Conservation (phyloP, 495 filamentous ascomycete genomes). For the Penicillium silybi region DNA sequence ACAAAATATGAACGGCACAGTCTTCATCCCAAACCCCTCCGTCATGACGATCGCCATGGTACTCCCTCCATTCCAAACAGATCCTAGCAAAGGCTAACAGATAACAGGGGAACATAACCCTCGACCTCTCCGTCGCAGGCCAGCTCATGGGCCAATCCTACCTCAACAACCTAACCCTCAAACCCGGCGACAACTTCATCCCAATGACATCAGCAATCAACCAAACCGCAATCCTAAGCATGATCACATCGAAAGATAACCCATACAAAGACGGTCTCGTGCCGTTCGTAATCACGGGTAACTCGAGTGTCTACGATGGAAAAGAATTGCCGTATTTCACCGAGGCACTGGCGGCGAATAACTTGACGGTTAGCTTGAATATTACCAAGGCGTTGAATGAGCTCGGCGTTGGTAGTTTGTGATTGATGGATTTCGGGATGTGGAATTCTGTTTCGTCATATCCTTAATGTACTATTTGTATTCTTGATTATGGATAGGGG, state of each 20-base stretch:
- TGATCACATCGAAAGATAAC: slow-evolving; percentile 29
- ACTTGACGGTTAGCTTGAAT: slow-evolving; percentile 40
- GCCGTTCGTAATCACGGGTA: slow-evolving; percentile 56
- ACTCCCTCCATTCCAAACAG: slow-evolving; percentile 5
- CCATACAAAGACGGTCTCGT: slow-evolving; percentile 53
- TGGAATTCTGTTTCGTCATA: neutral
- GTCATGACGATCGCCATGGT: slow-evolving; percentile 62
- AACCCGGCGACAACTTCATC: slow-evolving; percentile 57
- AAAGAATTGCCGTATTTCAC: slow-evolving; percentile 60
- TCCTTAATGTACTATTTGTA: neutral
- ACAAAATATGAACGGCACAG: slow-evolving; percentile 61
- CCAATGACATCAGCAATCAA: slow-evolving; percentile 52
- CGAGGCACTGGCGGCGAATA: slow-evolving; percentile 40
- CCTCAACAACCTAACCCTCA: slow-evolving; percentile 55
- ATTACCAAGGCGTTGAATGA: slow-evolving; percentile 33
- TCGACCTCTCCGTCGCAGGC: slow-evolving; percentile 53
- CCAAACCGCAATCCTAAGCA: slow-evolving; percentile 41
- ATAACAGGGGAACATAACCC: slow-evolving; percentile 59
- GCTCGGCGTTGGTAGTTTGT: neutral
- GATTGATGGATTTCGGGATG: neutral
- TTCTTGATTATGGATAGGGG: neutral
- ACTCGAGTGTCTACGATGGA: slow-evolving; percentile 54
- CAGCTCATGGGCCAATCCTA: slow-evolving; percentile 50
- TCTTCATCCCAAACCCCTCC: slow-evolving; percentile 67
- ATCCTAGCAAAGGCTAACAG: slow-evolving; percentile 1